Evolutionary conservation across 352 stramenopile species (phyloP).

Genomic region (Stephanocyclus meneghinianus): DNA sequence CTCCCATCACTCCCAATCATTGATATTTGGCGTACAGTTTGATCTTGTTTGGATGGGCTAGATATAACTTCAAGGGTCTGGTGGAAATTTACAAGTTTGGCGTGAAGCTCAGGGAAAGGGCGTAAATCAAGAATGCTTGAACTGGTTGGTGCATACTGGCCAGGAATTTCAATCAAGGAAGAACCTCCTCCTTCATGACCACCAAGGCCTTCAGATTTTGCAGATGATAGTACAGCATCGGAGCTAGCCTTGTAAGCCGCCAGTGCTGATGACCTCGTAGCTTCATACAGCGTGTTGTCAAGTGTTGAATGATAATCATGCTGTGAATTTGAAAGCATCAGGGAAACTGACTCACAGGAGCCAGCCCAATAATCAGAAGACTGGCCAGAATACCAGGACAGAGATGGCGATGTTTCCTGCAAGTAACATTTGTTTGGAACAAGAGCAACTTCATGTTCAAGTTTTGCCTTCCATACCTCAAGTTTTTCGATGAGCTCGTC

Average conservation of each 20-base stretch:
- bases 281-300: constrained; percentile 48
- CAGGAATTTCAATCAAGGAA: constrained; percentile 82
- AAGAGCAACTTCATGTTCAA: constrained; percentile 70
- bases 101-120: constrained; percentile 80
- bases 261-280: constrained; percentile 66
- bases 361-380: constrained; percentile 79
- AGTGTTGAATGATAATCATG: constrained; percentile 33
- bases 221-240: constrained; percentile 62
- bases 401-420: constrained; percentile 70
- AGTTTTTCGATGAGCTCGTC: constrained; percentile 68
- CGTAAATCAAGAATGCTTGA: constrained; percentile 64
- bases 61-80: constrained; percentile 67
- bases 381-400: constrained; percentile 72
- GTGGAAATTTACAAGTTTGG: constrained; percentile 79
- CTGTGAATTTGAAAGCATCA: constrained; percentile 47
- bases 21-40: constrained; percentile 66
- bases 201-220: constrained; percentile 69
- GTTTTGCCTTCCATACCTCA: constrained; percentile 77
- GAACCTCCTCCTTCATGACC: constrained; percentile 76
- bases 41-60: constrained; percentile 50
- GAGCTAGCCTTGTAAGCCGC: constrained; percentile 62
- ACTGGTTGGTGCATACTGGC: constrained; percentile 80
- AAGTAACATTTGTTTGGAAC: constrained; percentile 66
- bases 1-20: constrained; percentile 83
- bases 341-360: constrained; percentile 51